Conservation (phyloP, 2,329 filamentous ascomycete species). For the Alternaria gansuensis region DNA sequence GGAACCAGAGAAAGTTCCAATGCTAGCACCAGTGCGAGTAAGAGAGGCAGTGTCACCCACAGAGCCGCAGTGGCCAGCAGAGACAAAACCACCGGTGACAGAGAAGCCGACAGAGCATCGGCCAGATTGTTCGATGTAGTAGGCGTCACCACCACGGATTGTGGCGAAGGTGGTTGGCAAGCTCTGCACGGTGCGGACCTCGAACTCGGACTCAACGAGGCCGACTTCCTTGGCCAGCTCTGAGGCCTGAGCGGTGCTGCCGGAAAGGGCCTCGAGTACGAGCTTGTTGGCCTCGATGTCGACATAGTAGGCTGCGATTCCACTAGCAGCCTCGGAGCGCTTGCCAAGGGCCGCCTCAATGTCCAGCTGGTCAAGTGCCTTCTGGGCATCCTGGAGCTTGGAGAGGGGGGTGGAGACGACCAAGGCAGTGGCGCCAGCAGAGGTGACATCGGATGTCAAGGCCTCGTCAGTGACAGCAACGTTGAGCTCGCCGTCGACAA, state of each 20-base stretch:
- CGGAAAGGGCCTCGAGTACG: conserved; percentile 51
- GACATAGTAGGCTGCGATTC: conserved; percentile 54
- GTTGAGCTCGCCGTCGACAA: conserved; percentile 52
- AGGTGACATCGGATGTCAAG: conserved; percentile 48
- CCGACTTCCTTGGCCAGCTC: conserved; percentile 52
- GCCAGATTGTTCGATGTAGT: conserved; percentile 46
- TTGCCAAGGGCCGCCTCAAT: conserved; percentile 37
- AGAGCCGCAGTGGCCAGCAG: conserved; percentile 54
- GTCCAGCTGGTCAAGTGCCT: conserved; percentile 52
- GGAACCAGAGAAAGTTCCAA: conserved; percentile 53
- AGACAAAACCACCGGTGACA: conserved; percentile 55
- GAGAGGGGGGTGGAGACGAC: conserved; percentile 50
- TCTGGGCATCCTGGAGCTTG: conserved; percentile 52
- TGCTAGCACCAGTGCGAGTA: conserved; percentile 37
- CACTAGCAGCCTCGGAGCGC: conserved; percentile 32
- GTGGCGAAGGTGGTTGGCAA: conserved; percentile 52
- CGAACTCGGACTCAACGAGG: conserved; percentile 51
- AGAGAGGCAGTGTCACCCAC: conserved; percentile 47
- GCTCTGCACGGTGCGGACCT: conserved; percentile 47
- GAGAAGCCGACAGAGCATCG: conserved; percentile 56
- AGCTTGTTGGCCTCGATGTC: conserved; percentile 56
- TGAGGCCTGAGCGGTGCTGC: conserved; percentile 50
- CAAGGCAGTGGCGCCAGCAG: conserved; percentile 50
- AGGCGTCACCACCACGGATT: conserved; percentile 53
- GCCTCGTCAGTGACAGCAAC: conserved; percentile 53